Conservation (phyloP, 106 monocot genomes). For the Apostasia shenzhenica region DNA sequence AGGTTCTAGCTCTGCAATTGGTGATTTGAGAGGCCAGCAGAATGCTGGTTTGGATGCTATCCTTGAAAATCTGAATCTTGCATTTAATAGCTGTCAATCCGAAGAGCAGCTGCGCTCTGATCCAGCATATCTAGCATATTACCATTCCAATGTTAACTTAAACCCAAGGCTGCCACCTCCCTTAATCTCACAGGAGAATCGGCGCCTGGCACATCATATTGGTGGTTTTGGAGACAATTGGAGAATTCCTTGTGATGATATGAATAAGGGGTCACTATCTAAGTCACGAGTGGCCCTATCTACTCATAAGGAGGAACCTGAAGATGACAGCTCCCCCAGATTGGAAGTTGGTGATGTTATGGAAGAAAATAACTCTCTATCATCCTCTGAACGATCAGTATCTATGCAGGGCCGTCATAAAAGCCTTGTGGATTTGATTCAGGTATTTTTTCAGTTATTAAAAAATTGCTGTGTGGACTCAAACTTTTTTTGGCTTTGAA, state of each 20-base stretch:
- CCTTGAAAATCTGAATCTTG: slow-evolving; percentile 30
- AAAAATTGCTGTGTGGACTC: neutral
- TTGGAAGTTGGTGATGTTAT: slow-evolving; percentile 13
- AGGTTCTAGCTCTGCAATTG: slow-evolving; percentile 57
- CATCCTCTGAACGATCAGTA: slow-evolving; percentile 13
- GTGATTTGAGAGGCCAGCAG: slow-evolving; percentile 18
- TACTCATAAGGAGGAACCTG: slow-evolving; percentile 76
- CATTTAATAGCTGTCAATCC: slow-evolving; percentile 24
- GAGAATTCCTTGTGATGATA: slow-evolving; percentile 48
- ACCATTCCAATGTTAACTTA: slow-evolving; percentile 71
- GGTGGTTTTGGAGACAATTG: slow-evolving; percentile 23
- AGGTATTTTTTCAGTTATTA: slow-evolving; percentile 26
- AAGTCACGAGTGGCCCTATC: slow-evolving; percentile 34
- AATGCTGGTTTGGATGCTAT: slow-evolving; percentile 20
- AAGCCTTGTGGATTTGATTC: slow-evolving; percentile 51
- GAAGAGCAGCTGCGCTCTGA: slow-evolving; percentile 76
- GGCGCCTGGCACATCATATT: slow-evolving; percentile 40
- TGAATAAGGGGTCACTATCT: slow-evolving; percentile 23
- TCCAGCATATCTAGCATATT: slow-evolving; percentile 80
- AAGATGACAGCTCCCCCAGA: slow-evolving; percentile 62
- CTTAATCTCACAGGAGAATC: slow-evolving; percentile 50
- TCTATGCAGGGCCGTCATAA: slow-evolving; percentile 38
- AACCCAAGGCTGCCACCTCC: slow-evolving; percentile 96
- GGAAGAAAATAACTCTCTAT: slow-evolving; percentile 11
- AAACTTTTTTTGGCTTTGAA: neutral